Percentiles rank a stretch among this genome's conserved stretches.
These are phyloP conservation scores for Eimeria praecox DNA, from an alignment of 169 alveolate species.

Conservation along the genomic window DNA sequence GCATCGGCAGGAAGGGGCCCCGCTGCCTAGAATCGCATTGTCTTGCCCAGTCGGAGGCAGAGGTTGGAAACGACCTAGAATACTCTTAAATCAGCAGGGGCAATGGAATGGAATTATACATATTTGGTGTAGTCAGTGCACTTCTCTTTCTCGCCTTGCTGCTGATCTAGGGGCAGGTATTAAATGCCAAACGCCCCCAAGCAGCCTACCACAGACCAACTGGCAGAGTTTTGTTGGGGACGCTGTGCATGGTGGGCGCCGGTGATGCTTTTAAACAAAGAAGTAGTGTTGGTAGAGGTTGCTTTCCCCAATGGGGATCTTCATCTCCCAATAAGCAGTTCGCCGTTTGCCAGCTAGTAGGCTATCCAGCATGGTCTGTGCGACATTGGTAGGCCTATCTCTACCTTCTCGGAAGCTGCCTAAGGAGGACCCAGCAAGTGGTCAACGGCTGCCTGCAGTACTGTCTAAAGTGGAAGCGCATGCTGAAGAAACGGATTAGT, in stretches of 20 bases:
- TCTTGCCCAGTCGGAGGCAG: neutral
- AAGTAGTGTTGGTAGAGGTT: neutral
- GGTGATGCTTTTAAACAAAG: neutral
- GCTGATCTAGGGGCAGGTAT: neutral
- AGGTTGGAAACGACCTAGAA: neutral
- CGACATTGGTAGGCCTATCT: neutral
- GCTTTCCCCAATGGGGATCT: neutral
- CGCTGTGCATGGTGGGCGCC: neutral
- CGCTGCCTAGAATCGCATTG: neutral
- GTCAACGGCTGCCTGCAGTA: neutral
- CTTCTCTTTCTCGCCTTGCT: neutral
- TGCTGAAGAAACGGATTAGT: too few relatives aligned
- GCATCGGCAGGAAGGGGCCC: conserved; percentile 25
- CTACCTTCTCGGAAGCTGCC: neutral
- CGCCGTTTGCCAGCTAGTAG: neutral
- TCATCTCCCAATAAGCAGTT: neutral
- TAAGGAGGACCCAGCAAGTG: neutral
- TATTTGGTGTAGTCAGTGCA: neutral
- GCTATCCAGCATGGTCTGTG: neutral
- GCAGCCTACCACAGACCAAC: neutral
- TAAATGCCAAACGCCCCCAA: neutral
- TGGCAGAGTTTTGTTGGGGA: neutral
- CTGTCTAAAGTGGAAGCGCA: too few relatives aligned
- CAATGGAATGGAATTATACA: neutral
- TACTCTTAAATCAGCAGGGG: neutral